Conservation (phyloP, 2,329 filamentous ascomycete species). For the Monosporascus sp. region DNA sequence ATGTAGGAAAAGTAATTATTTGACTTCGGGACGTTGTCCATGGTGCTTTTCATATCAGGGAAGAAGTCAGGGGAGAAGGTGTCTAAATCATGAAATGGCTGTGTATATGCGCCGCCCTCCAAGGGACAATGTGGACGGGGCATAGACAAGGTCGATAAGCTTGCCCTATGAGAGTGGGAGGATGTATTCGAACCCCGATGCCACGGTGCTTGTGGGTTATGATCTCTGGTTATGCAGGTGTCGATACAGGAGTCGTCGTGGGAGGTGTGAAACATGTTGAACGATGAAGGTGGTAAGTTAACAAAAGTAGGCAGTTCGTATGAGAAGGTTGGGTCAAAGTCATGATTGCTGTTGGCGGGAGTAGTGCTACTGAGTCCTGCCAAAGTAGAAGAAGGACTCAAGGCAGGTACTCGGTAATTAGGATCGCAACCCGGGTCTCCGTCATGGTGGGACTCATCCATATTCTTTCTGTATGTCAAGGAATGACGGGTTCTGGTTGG, state of each 20-base stretch:
- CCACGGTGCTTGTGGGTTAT: constrained; percentile 2
- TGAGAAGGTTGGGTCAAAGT: constrained; percentile 10
- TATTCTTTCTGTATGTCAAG: constrained; percentile 5
- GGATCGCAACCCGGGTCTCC: constrained; percentile 11
- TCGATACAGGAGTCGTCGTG: constrained; percentile 17
- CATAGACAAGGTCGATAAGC: constrained; percentile 6
- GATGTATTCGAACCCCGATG: constrained; percentile 7
- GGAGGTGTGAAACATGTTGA: constrained; percentile 12
- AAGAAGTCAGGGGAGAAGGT: constrained; percentile 5
- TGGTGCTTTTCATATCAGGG: constrained; percentile 6
- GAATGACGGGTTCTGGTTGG: constrained; percentile 1
- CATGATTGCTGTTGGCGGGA: constrained; percentile 3
- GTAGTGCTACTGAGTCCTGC: constrained; percentile 6
- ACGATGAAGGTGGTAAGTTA: constrained; percentile 7
- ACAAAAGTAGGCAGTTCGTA: constrained; percentile 8
- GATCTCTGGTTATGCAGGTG: constrained; percentile 8
- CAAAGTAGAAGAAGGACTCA: constrained; percentile 8
- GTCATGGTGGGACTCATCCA: constrained; percentile 11
- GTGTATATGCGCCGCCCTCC: constrained; percentile 6
- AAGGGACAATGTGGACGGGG: constrained; percentile 5
- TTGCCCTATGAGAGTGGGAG: constrained; percentile 5
- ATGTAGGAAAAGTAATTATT: constrained; percentile 7
- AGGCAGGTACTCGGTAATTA: constrained; percentile 5
- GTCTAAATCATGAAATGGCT: constrained; percentile 1
- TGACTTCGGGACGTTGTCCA: constrained; percentile 5